phyloP scores from a whole-genome alignment of 2,329 filamentous ascomycete genomes.

The Pseudogymnoascus sp. region DNA sequence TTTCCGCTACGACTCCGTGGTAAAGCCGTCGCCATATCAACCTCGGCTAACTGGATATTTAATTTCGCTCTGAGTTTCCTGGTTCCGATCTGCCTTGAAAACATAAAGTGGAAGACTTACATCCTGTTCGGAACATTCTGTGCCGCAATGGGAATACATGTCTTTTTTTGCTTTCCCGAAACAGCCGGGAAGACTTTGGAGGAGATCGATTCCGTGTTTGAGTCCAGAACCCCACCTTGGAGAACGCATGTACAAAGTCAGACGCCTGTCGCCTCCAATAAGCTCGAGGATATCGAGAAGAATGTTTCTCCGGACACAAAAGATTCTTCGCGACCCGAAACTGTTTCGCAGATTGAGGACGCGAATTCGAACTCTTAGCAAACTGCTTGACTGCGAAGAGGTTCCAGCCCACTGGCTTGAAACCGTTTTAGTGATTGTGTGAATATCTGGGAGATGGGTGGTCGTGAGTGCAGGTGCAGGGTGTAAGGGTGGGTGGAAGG shows the following conservation, averaged over 20 bases:
- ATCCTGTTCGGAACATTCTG: conserved; percentile 46
- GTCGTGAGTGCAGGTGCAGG: background rate
- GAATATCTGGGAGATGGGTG: background rate
- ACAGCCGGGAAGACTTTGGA: conserved; percentile 54
- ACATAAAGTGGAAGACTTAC: conserved; percentile 43
- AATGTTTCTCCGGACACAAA: background rate
- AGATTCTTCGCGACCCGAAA: background rate
- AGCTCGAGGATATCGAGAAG: background rate
- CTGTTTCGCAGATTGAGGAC: background rate
- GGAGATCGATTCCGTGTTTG: conserved; percentile 40
- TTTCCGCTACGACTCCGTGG: conserved; percentile 40
- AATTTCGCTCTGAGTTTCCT: conserved; percentile 42
- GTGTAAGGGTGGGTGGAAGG: background rate
- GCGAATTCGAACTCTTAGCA: background rate
- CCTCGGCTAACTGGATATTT: conserved; percentile 42
- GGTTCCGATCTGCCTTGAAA: conserved; percentile 35
- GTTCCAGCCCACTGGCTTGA: background rate
- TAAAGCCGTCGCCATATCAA: conserved; percentile 44
- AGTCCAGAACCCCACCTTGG: background rate
- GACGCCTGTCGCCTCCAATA: background rate
- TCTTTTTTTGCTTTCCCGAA: conserved; percentile 56
- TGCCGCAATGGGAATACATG: conserved; percentile 34
- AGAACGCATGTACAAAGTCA: background rate
- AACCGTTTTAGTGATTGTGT: background rate
- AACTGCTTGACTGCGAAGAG: background rate